Conservation (phyloP, 139 green algal species). For the Diplosphaera chodatii region DNA sequence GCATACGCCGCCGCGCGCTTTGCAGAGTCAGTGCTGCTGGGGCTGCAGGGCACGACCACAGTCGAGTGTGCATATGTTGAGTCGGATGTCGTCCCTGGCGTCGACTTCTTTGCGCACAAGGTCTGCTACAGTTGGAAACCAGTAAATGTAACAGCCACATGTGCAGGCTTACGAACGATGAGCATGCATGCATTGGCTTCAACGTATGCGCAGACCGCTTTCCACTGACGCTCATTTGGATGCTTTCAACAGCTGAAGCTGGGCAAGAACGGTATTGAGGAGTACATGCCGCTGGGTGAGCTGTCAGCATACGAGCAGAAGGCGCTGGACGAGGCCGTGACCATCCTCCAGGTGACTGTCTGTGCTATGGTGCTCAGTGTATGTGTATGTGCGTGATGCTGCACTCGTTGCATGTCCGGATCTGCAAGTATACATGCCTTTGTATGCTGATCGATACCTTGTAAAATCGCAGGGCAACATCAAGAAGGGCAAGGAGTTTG, state of each 20-base stretch:
- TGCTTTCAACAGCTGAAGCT: conserved; percentile 33
- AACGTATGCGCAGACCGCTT: no score
- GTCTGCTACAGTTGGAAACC: no score
- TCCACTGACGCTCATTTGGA: conserved; percentile 13
- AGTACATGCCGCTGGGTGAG: conserved; percentile 52
- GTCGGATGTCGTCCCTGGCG: conserved; percentile 29
- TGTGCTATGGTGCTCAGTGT: no score
- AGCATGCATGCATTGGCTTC: neutral
- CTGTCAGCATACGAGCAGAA: conserved; percentile 65
- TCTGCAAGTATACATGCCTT: no score
- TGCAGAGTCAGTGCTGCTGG: conserved; percentile 70
- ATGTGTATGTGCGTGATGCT: no score
- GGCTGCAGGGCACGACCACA: conserved; percentile 57
- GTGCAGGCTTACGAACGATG: neutral
- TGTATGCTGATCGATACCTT: no score
- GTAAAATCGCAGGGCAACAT: conserved; percentile 45
- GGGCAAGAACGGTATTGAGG: conserved; percentile 55
- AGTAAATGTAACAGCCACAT: no score
- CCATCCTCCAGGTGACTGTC: no score
- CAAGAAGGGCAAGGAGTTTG: conserved; percentile 55
- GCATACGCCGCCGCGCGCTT: conserved; percentile 82
- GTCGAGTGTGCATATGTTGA: conserved; percentile 69
- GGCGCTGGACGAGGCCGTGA: conserved; percentile 51
- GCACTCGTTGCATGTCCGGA: no score
- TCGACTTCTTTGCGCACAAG: conserved; percentile 54